Evolutionary conservation across 148 eudicot genomes (phyloP), one percentile per base, ranked within the genome.

Genomic region (Rhododendron williamsianum): DNA sequence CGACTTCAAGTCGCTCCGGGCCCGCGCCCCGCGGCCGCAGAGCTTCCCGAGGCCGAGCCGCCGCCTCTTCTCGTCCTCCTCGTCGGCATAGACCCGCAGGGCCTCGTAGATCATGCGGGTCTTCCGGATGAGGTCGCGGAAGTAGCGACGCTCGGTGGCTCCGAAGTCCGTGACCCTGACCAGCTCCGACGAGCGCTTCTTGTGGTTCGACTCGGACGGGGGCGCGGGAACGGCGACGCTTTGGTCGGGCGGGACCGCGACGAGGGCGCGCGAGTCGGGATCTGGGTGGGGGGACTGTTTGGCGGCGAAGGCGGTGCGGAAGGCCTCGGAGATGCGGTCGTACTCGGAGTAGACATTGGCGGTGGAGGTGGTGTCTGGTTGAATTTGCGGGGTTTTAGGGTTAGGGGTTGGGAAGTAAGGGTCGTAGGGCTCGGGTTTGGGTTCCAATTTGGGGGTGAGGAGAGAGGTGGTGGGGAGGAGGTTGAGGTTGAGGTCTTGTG

Each of bases 21-120:
- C 69, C 49, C 92, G 86, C 6, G 19, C 76, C 6, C 38, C 33
- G 33, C 73, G 33, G 71, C 71, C 71, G 30, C 3, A 9, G n/a
- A 58, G 19, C 87, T 84, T 86, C 18, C 90, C 88, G 3, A 74
- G 65, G 43, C 87, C 90, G 0, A 85, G 80, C 2, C 60, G 56
- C 78, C 85, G 18, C 48, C 52, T 87, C 54, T 86, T 88, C 71
- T 93, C 94, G 38, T 93, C 94, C 76, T 91, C 92, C 2, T 83
- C 36, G 80, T 88, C 71, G 2, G 92, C 65, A 19, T 82, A 88
- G 30, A 94, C 36, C 51, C 98, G 77, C 13, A 94, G 46, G 6
- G 98, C 89, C 33, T 93, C 93, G 35, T 91, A 95, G 0, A 91
- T 12, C 92, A 94, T 92, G 45, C 97, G 83, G 1, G 98, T 91